These are phyloP conservation scores for Limtongia smithiae DNA, from an alignment of 805 yeast genomes.

Conservation along the genomic window DNA sequence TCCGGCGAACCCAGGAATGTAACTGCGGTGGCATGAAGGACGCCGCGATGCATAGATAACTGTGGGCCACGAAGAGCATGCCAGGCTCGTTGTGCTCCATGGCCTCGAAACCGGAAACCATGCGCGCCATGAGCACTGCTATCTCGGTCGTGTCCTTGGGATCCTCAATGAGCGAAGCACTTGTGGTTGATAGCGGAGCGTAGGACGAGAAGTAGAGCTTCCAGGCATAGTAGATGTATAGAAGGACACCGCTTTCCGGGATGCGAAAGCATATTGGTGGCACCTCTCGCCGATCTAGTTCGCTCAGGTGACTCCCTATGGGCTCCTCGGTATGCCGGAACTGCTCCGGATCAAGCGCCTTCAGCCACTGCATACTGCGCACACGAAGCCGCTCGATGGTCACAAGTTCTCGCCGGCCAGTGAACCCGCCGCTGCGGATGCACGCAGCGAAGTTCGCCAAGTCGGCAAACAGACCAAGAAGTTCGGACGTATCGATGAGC, in stretches of 20 bases:
- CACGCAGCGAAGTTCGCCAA: constrained; percentile 14
- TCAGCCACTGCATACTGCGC: constrained; percentile 16
- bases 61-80: constrained; percentile 16
- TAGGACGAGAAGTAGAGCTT: constrained; percentile 23
- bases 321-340: constrained; percentile 15
- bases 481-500: constrained; percentile 3
- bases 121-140: constrained; percentile 15
- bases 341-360: constrained; percentile 13
- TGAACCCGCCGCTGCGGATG: constrained; percentile 5
- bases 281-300: constrained; percentile 11
- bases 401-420: constrained; percentile 2
- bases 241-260: constrained; percentile 12
- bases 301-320: neutral
- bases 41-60: constrained; percentile 22
- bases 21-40: constrained; percentile 17
- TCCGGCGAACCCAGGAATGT: constrained; percentile 24
- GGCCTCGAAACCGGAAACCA: constrained; percentile 19
- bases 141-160: constrained; percentile 10
- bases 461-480: constrained; percentile 13
- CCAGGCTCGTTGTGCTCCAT: constrained; percentile 16
- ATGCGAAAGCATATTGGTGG: constrained; percentile 21
- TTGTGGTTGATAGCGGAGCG: constrained; percentile 15
- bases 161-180: constrained; percentile 7
- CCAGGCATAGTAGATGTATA: constrained; percentile 12
- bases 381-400: constrained; percentile 15